Percentiles rank a stretch among this genome's conserved stretches.
Evolutionary conservation across 2,329 filamentous ascomycete genomes (phyloP).

Genomic region (Alternaria sp.): DNA sequence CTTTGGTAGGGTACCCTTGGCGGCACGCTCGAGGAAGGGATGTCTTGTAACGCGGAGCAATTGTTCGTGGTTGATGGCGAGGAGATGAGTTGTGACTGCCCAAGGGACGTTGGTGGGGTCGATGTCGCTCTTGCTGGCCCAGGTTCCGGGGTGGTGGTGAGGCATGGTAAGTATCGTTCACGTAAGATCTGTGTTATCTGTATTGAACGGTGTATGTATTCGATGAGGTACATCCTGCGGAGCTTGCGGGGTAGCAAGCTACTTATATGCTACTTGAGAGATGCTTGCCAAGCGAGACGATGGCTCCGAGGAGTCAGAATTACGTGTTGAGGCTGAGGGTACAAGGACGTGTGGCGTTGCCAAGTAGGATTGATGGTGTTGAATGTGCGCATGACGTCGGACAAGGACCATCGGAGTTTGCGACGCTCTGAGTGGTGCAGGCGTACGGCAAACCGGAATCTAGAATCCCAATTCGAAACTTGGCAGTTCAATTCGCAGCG

Average conservation of each 20-base stretch:
- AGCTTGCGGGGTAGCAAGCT: neutral
- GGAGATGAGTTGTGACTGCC: conserved; percentile 41
- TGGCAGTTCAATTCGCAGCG: conserved; percentile 14
- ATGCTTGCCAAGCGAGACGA: conserved; percentile 12
- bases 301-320: conserved; percentile 3
- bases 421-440: neutral
- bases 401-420: neutral
- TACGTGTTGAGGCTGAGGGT: conserved; percentile 16
- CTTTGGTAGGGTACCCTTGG: conserved; percentile 40
- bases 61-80: conserved; percentile 33
- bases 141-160: conserved; percentile 28
- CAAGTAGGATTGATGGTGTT: conserved; percentile 12
- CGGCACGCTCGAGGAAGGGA: conserved; percentile 38
- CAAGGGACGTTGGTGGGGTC: conserved; percentile 29
- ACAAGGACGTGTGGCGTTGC: conserved; percentile 12
- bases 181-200: conserved; percentile 19
- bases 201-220: conserved; percentile 22
- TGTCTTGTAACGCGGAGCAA: conserved; percentile 40
- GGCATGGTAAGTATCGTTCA: conserved; percentile 18
- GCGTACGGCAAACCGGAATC: conserved; percentile 4
- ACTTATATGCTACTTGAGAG: conserved; percentile 8
- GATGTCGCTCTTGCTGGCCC: conserved; percentile 16
- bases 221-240: conserved; percentile 19
- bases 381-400: conserved; percentile 24
- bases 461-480: conserved; percentile 12